Percentiles rank a stretch among this genome's conserved stretches.
Evolutionary conservation across 257 asterid genomes (phyloP).

Genomic region (Przewalskia tangutica): DNA sequence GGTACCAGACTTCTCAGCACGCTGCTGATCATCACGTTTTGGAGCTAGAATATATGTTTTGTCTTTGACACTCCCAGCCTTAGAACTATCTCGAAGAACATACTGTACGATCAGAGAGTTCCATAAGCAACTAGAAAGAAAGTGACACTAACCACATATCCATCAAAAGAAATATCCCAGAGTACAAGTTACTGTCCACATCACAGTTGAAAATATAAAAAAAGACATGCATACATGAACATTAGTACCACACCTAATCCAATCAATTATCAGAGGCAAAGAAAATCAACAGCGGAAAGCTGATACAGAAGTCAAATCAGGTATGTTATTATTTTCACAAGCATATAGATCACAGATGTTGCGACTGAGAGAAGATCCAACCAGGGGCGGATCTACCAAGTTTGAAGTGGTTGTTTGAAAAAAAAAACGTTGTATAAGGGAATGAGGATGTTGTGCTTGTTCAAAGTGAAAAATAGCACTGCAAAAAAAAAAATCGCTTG

Average conservation of each 20-base stretch:
- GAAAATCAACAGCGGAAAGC: not conserved
- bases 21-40: slow-evolving; percentile 45
- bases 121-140: not conserved
- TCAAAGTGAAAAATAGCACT: no score
- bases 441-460: no score
- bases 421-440: no score
- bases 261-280: not conserved
- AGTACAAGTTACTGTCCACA: not conserved
- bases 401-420: no score
- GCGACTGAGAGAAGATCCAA: not conserved
- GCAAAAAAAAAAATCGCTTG: no score
- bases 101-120: slow-evolving; percentile 39
- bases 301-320: not conserved
- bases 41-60: slow-evolving; percentile 35
- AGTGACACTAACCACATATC: not conserved
- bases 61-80: slow-evolving; percentile 44
- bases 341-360: not conserved
- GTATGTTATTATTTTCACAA: not conserved
- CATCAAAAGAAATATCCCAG: not conserved
- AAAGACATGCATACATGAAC: not conserved
- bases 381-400: no score
- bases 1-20: slow-evolving; percentile 31
- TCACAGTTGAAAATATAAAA: not conserved
- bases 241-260: not conserved
- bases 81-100: slow-evolving; percentile 52